A percentile compares a stretch with the other conserved stretches of the same genome.
Conservation (phyloP, 1,284 basidiomycete genomes). For the Cutaneotrichosporon cutaneum region DNA sequence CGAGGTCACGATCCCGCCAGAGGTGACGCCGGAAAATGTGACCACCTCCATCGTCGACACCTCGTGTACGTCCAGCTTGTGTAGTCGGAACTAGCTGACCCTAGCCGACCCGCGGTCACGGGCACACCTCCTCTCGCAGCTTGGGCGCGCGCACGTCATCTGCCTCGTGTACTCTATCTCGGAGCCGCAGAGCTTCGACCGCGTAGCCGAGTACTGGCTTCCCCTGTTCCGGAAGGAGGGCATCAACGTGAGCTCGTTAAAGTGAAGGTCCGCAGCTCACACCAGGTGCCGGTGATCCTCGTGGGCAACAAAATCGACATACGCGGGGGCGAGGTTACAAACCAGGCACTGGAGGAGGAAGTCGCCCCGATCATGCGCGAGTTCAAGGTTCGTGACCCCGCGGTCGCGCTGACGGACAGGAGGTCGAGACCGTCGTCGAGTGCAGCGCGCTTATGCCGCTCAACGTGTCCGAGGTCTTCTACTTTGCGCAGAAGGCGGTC, state of each 20-base stretch:
- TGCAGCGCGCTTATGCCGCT: constrained; percentile 85
- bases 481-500: constrained; percentile 98
- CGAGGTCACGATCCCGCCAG: constrained; percentile 92
- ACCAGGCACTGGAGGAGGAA: constrained; percentile 90
- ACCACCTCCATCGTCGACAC: constrained; percentile 95
- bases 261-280: constrained; percentile 4
- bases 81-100: not conserved
- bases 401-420: constrained; percentile 57
- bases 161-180: constrained; percentile 96
- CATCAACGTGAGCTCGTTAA: constrained; percentile 69
- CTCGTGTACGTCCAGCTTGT: constrained; percentile 64
- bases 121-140: constrained; percentile 86
- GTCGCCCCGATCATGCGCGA: constrained; percentile 94
- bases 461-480: constrained; percentile 98
- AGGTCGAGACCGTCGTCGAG: constrained; percentile 97
- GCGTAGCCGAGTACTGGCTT: constrained; percentile 97
- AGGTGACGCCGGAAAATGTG: constrained; percentile 91
- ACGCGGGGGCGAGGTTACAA: constrained; percentile 86
- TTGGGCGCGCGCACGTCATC: constrained; percentile 95
- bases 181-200: constrained; percentile 91
- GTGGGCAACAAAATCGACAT: constrained; percentile 99
- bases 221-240: constrained; percentile 95
- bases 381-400: constrained; percentile 69
- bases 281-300: constrained; percentile 88
- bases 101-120: constrained; percentile 55